Evolutionary conservation across 495 filamentous ascomycete genomes (phyloP), one percentile per base, ranked within the genome.

Genomic region (Penicilliopsis zonata): DNA sequence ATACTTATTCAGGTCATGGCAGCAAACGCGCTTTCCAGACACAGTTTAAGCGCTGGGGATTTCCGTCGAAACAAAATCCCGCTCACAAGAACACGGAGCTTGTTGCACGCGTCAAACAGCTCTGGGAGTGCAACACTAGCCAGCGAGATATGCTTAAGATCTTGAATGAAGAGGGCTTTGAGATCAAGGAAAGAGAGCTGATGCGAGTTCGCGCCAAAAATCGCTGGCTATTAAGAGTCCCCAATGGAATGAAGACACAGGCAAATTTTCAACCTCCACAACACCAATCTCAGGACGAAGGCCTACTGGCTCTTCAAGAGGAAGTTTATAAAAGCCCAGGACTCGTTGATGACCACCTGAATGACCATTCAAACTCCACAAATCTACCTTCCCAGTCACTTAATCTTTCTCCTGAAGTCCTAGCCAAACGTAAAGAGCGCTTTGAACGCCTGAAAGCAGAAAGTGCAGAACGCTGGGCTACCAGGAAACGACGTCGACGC

Each of bases 21-120:
- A 85, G 78, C 48, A 83, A 81, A 52, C 76, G 80, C 22, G 72
- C 76, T 16, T 82, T 74, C 41, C 79, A 85, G 47, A 69, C 63
- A 8, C 77, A 82, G 36, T 83, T 84, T 55, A 78, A 73, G 44
- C 63, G 72, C 50, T 90, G 83, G 83, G 66, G 69, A 0, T 90
- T 87, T 37, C 82, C 83, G 3, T 70, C 63, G 36, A 83, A 80
- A 49, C 72, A 76, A 38, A 77, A 74, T 40, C 76, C 73, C 7
- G 71, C 71, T 4, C 76, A 79, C 50, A 78, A 77, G 44, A 79
- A 82, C 45, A 52, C 60, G 15, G 57, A 55, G 9, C 67, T 90
- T 7, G 71, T 82, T 13, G 69, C 63, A 2, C 69, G 82, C 1
- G 68, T 84, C 26, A 72, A 73, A 37, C 66, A 85, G 60, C 70